phyloP scores from a whole-genome alignment of 768 basidiomycete genomes.

The Phylloporus sp. region DNA sequence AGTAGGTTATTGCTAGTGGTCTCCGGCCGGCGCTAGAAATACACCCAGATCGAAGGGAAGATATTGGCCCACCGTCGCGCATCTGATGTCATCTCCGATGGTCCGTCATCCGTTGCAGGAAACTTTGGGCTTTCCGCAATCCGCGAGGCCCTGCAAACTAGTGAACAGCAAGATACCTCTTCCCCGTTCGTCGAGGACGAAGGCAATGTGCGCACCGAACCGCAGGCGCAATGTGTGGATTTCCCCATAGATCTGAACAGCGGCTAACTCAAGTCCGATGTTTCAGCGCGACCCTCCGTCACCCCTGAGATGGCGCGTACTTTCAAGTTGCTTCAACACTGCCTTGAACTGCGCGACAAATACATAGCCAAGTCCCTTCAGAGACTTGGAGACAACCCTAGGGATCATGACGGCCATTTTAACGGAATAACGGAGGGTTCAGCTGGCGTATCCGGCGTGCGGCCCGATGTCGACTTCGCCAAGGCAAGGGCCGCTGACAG shows the following conservation, averaged over 20 bases:
- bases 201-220: conserved; percentile 31
- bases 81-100: conserved; percentile 42
- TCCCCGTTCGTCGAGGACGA: conserved; percentile 33
- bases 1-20: conserved; percentile 37
- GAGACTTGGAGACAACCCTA: conserved; percentile 90
- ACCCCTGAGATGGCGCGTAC: conserved; percentile 48
- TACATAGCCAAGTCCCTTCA: conserved; percentile 87
- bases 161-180: conserved; percentile 9
- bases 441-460: conserved; percentile 62
- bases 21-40: conserved; percentile 1
- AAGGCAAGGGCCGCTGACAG: conserved; percentile 22
- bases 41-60: conserved; percentile 66
- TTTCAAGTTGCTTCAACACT: conserved; percentile 71
- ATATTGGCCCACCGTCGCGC: conserved; percentile 58
- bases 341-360: conserved; percentile 91
- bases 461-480: conserved; percentile 50
- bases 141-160: conserved; percentile 23
- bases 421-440: conserved; percentile 57
- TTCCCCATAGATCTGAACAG: background rate
- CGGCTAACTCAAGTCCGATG: conserved; percentile 2
- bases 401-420: conserved; percentile 82
- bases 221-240: conserved; percentile 30
- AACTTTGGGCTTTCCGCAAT: conserved; percentile 39
- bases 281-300: conserved; percentile 22
- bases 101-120: conserved; percentile 31